Conservation (phyloP, 2,329 filamentous ascomycete species). For the Fusarium newnesense region DNA sequence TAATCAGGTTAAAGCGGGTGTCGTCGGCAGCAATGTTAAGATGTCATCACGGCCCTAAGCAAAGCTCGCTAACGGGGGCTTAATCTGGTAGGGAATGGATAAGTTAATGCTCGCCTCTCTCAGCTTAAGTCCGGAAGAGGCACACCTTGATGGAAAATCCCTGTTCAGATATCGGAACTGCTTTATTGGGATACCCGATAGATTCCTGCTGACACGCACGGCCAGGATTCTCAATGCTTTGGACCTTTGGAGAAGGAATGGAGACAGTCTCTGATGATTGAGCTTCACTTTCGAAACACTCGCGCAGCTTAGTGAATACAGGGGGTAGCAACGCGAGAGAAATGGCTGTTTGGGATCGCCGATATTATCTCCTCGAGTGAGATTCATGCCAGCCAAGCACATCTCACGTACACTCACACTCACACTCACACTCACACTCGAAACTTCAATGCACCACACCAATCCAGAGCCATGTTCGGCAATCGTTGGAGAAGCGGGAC, state of each 20-base stretch:
- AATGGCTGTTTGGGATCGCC: background rate
- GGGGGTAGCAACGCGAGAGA: background rate
- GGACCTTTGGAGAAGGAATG: background rate
- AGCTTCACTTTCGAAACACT: constrained; percentile 19
- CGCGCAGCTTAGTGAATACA: constrained; percentile 1
- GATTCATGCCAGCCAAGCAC: background rate
- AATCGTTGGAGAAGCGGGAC: constrained; percentile 48
- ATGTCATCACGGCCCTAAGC: constrained; percentile 20
- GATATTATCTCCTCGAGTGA: background rate
- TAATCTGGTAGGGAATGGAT: constrained; percentile 32
- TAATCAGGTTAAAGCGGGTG: constrained; percentile 35
- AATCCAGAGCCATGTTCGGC: constrained; percentile 42
- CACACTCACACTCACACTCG: constrained; percentile 3
- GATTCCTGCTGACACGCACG: constrained; percentile 24
- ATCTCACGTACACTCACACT: background rate
- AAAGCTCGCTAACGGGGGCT: constrained; percentile 25
- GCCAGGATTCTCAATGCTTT: constrained; percentile 25
- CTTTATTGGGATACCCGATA: constrained; percentile 43
- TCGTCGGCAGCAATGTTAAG: constrained; percentile 36
- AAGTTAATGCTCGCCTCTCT: constrained; percentile 36
- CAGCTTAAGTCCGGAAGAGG: constrained; percentile 34
- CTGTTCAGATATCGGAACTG: constrained; percentile 40
- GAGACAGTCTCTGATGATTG: background rate
- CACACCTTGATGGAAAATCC: constrained; percentile 39
- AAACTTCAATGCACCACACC: constrained; percentile 28